Conservation (phyloP, 2,329 filamentous ascomycete species). For the Cadophora sp. region DNA sequence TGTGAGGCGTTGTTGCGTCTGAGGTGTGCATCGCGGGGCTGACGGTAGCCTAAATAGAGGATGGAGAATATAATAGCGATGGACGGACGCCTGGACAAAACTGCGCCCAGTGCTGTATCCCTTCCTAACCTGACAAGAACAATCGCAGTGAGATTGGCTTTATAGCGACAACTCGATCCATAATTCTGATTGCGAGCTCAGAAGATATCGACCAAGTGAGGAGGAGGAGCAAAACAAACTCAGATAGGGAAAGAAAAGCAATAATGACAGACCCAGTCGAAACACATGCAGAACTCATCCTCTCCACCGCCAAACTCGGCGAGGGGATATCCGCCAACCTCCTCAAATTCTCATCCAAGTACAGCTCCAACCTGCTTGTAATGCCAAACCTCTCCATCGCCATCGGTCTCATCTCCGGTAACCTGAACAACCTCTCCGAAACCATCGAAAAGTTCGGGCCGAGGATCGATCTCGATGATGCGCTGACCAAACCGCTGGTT, state of each 20-base stretch:
- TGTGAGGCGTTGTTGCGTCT: neutral
- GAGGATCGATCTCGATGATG: neutral
- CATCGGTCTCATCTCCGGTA: constrained; percentile 1
- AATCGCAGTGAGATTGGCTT: neutral
- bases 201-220: neutral
- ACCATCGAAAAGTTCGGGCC: neutral
- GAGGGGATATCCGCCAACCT: constrained; percentile 1
- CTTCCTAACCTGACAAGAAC: neutral
- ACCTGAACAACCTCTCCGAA: constrained; percentile 2
- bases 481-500: constrained; percentile 2
- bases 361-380: neutral
- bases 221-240: neutral
- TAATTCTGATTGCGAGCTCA: neutral
- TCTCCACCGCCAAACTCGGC: constrained; percentile 10
- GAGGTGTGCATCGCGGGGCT: neutral
- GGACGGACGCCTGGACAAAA: neutral
- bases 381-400: neutral
- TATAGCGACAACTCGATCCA: too few species aligned
- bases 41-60: constrained; percentile 1
- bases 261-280: neutral
- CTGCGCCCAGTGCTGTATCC: neutral
- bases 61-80: neutral
- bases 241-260: neutral
- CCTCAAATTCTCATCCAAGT: constrained; percentile 8
- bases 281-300: constrained; percentile 1